Evolutionary conservation across 192 early-diverging fungal species (phyloP), one percentile per base, ranked within the genome.

Genomic region (Entomortierella beljakovae): DNA sequence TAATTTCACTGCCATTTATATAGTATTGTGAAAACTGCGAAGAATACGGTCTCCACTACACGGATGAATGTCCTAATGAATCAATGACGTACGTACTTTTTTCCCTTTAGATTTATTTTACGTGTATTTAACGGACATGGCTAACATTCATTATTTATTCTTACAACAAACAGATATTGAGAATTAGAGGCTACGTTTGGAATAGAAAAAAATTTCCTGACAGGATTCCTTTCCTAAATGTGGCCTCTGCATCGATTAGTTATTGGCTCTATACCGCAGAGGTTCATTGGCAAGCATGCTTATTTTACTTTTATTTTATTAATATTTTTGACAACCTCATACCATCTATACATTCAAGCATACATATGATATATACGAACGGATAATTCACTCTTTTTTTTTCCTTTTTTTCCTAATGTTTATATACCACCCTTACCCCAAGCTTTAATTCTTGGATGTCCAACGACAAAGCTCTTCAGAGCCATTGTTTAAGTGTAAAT

Each of bases 21-120:
- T 77, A 89, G 76, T 94, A 90, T 60, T 94, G 92, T 71, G 90
- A 92, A 57, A 90, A 92, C 70, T 94, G 92, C 74, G 92, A 94
- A 64, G 85, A 85, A 50, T 88, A 87, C 82, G 87, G 80, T 15
- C 77, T 80, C 34, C 91, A 94, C 55, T 85, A 86, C 70, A 94
- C 91, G 1, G 85, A 88, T 16, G 82, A 90, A 29, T 94, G 91
- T 63, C 92, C 91, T 28, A 88, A 92, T 34, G 75, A 79, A 18
- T 64, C 66, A 15, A 46, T 70, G n/a, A 79, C 68, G 75, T 77
- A 63, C 2, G 72, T 66, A n/a, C n/a, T n/a, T n/a, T n/a, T n/a
- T 7, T 58, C 16, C 4, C 18, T n/a, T 2, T n/a, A 0, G 13
- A 61, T 25, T 13, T 28, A 29, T 23, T 61, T 11, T 38, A 35